phyloP scores from a whole-genome alignment of 129 eudicot genomes.

The Flaveria trinervia region DNA sequence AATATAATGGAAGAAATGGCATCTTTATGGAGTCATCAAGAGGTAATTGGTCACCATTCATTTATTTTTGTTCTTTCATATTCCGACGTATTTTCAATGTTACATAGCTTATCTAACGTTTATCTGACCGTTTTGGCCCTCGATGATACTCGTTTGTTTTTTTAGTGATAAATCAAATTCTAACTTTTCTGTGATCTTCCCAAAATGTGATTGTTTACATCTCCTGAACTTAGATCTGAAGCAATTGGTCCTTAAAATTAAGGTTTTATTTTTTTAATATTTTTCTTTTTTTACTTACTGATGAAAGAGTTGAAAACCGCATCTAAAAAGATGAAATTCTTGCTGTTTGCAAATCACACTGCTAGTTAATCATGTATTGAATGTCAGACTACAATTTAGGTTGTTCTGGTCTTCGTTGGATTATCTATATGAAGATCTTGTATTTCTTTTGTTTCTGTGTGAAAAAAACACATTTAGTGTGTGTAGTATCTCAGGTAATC shows the following conservation, averaged over 20 bases:
- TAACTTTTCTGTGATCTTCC: background rate
- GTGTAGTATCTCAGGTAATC: background rate
- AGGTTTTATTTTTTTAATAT: background rate
- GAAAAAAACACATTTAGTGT: background rate
- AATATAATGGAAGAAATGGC: constrained; percentile 71
- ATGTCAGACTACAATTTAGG: background rate
- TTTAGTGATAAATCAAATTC: no score
- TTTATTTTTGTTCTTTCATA: background rate
- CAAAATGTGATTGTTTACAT: background rate
- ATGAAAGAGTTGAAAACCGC: background rate
- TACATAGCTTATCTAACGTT: no score
- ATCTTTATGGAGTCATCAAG: constrained; percentile 65
- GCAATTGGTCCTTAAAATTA: background rate
- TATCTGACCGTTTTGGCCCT: no score
- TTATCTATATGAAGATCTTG: background rate
- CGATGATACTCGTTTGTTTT: no score
- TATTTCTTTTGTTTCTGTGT: constrained; percentile 21
- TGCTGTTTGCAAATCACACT: background rate
- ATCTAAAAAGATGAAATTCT: background rate
- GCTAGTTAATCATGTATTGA: background rate
- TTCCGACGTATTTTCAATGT: no score
- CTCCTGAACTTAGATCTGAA: constrained; percentile 6
- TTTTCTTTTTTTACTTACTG: background rate
- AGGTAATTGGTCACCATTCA: constrained; percentile 51
- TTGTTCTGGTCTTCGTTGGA: background rate